A percentile compares a stretch with the other conserved stretches of the same genome.
Conservation (phyloP, 2,329 filamentous ascomycete genomes). For the Aphanocladium album region DNA sequence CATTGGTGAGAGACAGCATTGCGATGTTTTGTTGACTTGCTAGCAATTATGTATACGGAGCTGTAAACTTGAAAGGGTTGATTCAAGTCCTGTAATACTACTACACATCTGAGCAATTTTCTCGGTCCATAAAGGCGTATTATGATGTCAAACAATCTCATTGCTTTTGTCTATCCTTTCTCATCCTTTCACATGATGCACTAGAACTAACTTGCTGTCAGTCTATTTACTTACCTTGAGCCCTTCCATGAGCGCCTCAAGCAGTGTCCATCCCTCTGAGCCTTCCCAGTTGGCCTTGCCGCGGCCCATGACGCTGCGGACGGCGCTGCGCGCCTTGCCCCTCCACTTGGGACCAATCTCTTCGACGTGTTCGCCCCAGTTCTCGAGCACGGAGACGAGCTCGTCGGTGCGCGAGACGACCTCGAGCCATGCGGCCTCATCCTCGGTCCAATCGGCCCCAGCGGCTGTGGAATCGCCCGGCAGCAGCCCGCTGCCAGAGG, state of each 20-base stretch:
- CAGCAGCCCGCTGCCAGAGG: slow-evolving; percentile 43
- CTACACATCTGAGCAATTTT: not conserved
- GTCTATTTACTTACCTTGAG: slow-evolving; percentile 34
- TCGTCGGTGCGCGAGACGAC: slow-evolving; percentile 76
- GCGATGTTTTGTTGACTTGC: not conserved
- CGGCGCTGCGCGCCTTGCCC: slow-evolving; percentile 79
- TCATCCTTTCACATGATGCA: not conserved
- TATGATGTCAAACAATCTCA: too few species aligned
- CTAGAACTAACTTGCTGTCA: not conserved
- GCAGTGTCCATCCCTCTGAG: slow-evolving; percentile 58
- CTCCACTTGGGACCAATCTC: slow-evolving; percentile 76
- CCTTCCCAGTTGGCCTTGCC: slow-evolving; percentile 81
- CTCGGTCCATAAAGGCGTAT: not conserved
- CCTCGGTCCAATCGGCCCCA: slow-evolving; percentile 37
- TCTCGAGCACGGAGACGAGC: slow-evolving; percentile 78
- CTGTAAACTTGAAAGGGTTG: not conserved
- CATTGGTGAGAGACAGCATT: not conserved
- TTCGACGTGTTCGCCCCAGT: slow-evolving; percentile 61
- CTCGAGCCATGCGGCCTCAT: slow-evolving; percentile 60
- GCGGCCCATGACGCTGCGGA: slow-evolving; percentile 77
- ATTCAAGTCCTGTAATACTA: too few species aligned
- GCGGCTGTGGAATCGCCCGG: slow-evolving; percentile 4
- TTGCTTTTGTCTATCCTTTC: slow-evolving; percentile 8
- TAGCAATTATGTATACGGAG: not conserved
- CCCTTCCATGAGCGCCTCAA: slow-evolving; percentile 54